These are phyloP conservation scores for Phytophthora sansomeana DNA, from an alignment of 352 stramenopile species.

Conservation along the genomic window DNA sequence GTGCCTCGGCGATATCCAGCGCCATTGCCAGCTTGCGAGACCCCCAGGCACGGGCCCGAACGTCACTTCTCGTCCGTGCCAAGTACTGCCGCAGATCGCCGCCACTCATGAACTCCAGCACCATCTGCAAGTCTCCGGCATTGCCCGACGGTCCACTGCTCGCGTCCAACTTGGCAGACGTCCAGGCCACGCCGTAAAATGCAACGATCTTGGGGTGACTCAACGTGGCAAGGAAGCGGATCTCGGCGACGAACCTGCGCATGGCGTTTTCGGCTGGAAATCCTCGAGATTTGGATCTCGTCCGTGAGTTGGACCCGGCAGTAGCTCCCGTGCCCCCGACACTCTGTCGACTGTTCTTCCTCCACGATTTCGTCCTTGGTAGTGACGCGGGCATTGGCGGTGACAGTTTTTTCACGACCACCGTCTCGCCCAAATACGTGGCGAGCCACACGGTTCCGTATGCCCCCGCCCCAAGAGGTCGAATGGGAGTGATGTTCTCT, in stretches of 20 bases:
- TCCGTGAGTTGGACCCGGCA: conserved; percentile 16
- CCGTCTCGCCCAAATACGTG: conserved; percentile 50
- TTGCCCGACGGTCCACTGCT: conserved; percentile 16
- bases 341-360: conserved; percentile 31
- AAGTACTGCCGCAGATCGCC: conserved; percentile 72
- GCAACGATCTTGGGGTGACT: conserved; percentile 82
- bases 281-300: conserved; percentile 35
- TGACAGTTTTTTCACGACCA: conserved; percentile 63
- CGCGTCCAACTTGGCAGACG: conserved; percentile 18
- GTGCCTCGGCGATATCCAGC: conserved; percentile 63
- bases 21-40: conserved; percentile 66
- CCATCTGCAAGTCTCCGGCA: conserved; percentile 62
- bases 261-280: conserved; percentile 20
- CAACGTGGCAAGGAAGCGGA: conserved; percentile 67
- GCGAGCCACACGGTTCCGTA: conserved; percentile 67
- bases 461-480: conserved; percentile 43
- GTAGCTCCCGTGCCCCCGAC: conserved; percentile 11
- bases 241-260: conserved; percentile 67
- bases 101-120: conserved; percentile 78
- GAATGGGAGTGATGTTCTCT: conserved; percentile 37
- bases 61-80: conserved; percentile 36
- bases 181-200: conserved; percentile 84
- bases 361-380: conserved; percentile 40
- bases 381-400: conserved; percentile 40
- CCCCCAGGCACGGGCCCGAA: conserved; percentile 48